Evolutionary conservation across 208 protist genomes (phyloP).

Genomic region (Leishmania major): DNA sequence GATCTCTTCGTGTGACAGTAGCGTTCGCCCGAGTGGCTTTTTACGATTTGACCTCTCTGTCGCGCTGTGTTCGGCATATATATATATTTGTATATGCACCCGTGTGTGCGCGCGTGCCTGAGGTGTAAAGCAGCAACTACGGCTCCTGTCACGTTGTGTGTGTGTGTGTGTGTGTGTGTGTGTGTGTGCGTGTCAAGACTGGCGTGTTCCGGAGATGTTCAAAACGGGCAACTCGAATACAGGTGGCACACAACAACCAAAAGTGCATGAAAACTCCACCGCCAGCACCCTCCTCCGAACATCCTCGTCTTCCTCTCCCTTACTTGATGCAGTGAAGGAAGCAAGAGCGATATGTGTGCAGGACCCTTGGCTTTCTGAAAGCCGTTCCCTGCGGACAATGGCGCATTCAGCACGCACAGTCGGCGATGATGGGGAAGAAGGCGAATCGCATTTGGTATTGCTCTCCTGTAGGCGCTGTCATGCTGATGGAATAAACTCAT

Average conservation of each 20-base stretch:
- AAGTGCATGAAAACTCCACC: background rate
- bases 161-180: too few species aligned
- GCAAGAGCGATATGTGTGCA: background rate
- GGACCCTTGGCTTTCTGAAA: background rate
- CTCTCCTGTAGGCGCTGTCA: background rate
- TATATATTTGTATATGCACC: background rate
- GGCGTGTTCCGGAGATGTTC: background rate
- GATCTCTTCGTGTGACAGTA: background rate
- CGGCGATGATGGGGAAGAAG: background rate
- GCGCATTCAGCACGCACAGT: background rate
- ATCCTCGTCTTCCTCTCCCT: background rate
- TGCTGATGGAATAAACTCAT: background rate
- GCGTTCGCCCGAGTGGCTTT: background rate
- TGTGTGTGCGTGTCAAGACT: too few species aligned
- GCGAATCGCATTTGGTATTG: background rate
- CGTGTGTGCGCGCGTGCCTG: background rate
- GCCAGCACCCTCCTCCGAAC: background rate
- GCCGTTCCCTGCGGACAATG: background rate
- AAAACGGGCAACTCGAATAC: background rate
- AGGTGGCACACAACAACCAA: background rate
- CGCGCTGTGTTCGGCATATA: background rate
- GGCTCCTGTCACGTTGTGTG: background rate
- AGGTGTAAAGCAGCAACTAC: background rate
- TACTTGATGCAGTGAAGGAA: background rate
- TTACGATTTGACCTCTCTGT: background rate